Percentiles rank a stretch among this genome's conserved stretches.
These are phyloP conservation scores for Saccharata proteae DNA, from an alignment of 2,329 filamentous ascomycete species.

Conservation along the genomic window DNA sequence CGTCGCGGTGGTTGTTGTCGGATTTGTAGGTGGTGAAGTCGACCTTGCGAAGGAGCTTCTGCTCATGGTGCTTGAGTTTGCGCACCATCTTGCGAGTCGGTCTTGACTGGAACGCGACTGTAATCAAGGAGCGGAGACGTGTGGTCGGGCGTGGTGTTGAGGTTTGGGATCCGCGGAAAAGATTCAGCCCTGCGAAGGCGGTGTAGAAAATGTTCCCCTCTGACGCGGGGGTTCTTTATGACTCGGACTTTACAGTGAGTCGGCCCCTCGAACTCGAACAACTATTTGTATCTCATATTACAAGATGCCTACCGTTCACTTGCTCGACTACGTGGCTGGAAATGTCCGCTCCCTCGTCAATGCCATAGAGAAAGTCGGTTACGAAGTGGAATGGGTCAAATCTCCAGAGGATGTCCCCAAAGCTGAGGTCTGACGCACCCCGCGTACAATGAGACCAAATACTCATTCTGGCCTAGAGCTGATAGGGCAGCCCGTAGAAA, in stretches of 20 bases:
- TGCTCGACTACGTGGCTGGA: slow-evolving; percentile 86
- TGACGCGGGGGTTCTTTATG: too few species aligned
- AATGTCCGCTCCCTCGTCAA: slow-evolving; percentile 95
- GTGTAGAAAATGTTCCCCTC: too few species aligned
- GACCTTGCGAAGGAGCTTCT: slow-evolving; percentile 82
- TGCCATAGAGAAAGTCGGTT: slow-evolving; percentile 92
- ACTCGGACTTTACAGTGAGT: too few species aligned
- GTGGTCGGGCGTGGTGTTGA: too few species aligned
- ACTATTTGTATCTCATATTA: too few species aligned
- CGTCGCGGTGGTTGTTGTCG: slow-evolving; percentile 76
- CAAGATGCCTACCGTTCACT: slow-evolving; percentile 68
- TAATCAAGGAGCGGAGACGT: too few species aligned
- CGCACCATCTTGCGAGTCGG: too few species aligned
- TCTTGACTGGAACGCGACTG: too few species aligned
- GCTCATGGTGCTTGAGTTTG: slow-evolving; percentile 93
- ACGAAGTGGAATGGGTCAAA: slow-evolving; percentile 83
- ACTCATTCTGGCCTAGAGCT: slow-evolving; percentile 15
- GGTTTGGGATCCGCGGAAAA: too few species aligned
- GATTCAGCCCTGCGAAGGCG: too few species aligned
- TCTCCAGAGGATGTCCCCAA: slow-evolving; percentile 71
- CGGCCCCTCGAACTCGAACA: too few species aligned
- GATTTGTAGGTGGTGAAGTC: slow-evolving; percentile 92
- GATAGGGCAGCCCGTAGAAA: slow-evolving; percentile 45
- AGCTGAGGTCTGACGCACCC: slow-evolving; percentile 55
- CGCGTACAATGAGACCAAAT: slow-evolving; percentile 1